Base-by-base conservation (phyloP, 768 basidiomycete species). In the Tremella fuciformis region DNA sequence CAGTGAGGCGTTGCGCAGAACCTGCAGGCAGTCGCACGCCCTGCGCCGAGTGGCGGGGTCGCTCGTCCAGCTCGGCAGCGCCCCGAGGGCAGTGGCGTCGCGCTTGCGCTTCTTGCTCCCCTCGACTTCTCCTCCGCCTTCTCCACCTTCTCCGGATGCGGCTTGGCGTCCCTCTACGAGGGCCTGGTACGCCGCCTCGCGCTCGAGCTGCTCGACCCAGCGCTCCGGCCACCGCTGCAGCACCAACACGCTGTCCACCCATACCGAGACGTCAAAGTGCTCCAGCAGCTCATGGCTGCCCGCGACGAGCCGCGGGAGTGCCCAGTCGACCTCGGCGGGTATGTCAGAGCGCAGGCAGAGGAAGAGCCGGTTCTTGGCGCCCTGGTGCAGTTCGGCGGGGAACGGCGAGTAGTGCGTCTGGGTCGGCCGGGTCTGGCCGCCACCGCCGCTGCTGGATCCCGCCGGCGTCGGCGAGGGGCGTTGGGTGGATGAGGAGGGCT, bases 201-300 rank as follows among this genome's bases (percentile, higher is more conserved):
- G 40, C 49, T 73, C 61, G 38, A 76, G 54, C 62, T 85, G 83
- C 1, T 74, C 80, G 50, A 85, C 80, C 74, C 88, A 93, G 86
- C 85, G 88, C 70, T 88, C 85, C 2, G 92, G 91, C 87, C 88
- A 91, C 70, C 87, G 88, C 60, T 91, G 87, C 19, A 97, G 80
- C 4, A 86, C 87, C 66, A 91, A 87, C 22, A 88, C 84, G 41
- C 93, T 80, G 8, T 90, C 90, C 0, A 89, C 87, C 51, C 89
- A 85, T 34, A 80, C 79, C 39, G 80, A 81, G 57, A 97, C 81
- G 56, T 83, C 73, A 76, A 94, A 89, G 52, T 84, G 80, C 51
- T 92, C 90, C 66, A 66, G 63, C 37, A 75, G 70, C 26, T 88
- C 87, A 65, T 83, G 82, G 65, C 85, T 86, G n/a, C 89, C 81